Conservation (phyloP, 352 stramenopile species). For the Pythium grandisporangium region DNA sequence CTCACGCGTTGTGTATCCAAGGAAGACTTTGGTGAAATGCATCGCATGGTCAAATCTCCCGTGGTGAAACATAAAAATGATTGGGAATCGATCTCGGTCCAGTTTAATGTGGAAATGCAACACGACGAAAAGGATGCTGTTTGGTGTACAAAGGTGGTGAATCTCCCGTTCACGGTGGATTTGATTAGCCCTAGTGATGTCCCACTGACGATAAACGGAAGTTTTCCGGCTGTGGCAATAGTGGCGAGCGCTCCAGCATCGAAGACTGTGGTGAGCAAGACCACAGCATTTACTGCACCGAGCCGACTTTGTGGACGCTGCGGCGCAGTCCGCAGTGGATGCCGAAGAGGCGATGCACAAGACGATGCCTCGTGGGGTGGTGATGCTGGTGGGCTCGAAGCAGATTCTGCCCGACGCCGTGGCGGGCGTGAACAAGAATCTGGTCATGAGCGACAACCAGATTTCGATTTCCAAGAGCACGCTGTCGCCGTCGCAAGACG, state of each 20-base stretch:
- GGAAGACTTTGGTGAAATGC: slow-evolving; percentile 22
- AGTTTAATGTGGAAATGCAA: slow-evolving; percentile 18
- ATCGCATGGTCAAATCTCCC: slow-evolving; percentile 12
- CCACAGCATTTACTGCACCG: too few species aligned
- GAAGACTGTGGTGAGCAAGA: too few species aligned
- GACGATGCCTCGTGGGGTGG: slow-evolving; percentile 4
- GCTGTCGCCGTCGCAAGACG: slow-evolving; percentile 10
- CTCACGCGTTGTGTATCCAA: slow-evolving; percentile 37
- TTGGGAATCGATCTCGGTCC: slow-evolving; percentile 25
- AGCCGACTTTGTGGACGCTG: slow-evolving; percentile 14
- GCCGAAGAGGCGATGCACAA: slow-evolving; percentile 8
- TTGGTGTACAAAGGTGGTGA: too few species aligned
- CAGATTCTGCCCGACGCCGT: slow-evolving; percentile 16
- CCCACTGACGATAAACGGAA: too few species aligned
- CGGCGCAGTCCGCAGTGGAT: slow-evolving; percentile 1
- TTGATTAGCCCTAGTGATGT: too few species aligned
- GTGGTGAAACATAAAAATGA: slow-evolving; percentile 9
- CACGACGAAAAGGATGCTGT: too few species aligned
- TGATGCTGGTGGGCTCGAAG: slow-evolving; percentile 10
- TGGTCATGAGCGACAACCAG: slow-evolving; percentile 13
- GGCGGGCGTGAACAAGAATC: slow-evolving; percentile 21
- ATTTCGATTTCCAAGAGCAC: slow-evolving; percentile 5
- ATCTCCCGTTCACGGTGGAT: too few species aligned
- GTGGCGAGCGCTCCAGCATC: too few species aligned
- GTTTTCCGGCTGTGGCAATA: too few species aligned